Evolutionary conservation across 108 stramenopile genomes (phyloP).

Genomic region (Nitzschia inconspicua): DNA sequence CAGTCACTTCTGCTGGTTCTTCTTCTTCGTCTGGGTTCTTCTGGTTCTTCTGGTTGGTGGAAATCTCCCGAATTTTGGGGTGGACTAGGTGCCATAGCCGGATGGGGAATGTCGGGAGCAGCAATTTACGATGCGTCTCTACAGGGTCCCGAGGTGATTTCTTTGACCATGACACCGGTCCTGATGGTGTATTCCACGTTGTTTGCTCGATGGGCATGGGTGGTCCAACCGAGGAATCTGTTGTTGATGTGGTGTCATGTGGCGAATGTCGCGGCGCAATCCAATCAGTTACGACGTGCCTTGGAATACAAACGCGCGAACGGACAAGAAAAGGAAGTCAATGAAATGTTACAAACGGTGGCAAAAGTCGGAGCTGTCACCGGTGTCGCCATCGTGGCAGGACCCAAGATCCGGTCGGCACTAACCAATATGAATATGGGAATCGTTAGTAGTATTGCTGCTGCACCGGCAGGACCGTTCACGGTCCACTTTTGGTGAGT

Average conservation of each 20-base stretch:
- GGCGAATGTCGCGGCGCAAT: constrained; percentile 77
- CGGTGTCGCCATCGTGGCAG: constrained; percentile 49
- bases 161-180: constrained; percentile 86
- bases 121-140: constrained; percentile 82
- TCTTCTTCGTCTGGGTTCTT: not conserved
- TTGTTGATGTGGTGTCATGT: constrained; percentile 68
- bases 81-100: constrained; percentile 70
- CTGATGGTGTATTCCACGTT: constrained; percentile 78
- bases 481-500: constrained; percentile 49
- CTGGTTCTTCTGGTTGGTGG: constrained; percentile 35
- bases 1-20: too few relatives aligned
- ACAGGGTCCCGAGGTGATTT: constrained; percentile 79
- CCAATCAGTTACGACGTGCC: constrained; percentile 77
- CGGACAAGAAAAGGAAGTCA: constrained; percentile 67
- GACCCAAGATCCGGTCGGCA: constrained; percentile 49
- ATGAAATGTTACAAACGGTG: constrained; percentile 55
- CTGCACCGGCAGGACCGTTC: constrained; percentile 74
- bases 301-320: constrained; percentile 64
- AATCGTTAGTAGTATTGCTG: constrained; percentile 57
- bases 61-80: constrained; percentile 74
- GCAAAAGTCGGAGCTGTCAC: constrained; percentile 63
- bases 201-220: constrained; percentile 81
- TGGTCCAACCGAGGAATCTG: constrained; percentile 79
- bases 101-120: constrained; percentile 87
- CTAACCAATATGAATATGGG: constrained; percentile 58